Conservation (phyloP, 1,139 yeast genomes). For the Geotrichum restrictum region DNA sequence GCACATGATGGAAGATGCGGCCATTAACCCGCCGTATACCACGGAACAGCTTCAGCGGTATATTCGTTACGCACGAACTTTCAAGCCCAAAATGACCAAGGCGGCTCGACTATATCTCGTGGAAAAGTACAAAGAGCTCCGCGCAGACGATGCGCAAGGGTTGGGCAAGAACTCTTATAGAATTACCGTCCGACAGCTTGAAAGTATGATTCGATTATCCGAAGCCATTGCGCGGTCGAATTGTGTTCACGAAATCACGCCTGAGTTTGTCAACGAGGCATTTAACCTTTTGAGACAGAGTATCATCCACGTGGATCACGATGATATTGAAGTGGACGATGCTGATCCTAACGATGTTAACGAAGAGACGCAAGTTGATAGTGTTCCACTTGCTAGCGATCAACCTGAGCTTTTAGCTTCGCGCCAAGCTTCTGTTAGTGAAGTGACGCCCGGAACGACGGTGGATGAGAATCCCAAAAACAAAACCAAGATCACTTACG, state of each 20-base stretch:
- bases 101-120: slow-evolving; percentile 79
- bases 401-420: slow-evolving; percentile 12
- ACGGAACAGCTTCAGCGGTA: slow-evolving; percentile 87
- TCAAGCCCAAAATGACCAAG: slow-evolving; percentile 82
- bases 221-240: slow-evolving; percentile 98
- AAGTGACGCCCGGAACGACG: slow-evolving; percentile 20
- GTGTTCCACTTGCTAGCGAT: slow-evolving; percentile 19
- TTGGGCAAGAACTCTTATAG: slow-evolving; percentile 79
- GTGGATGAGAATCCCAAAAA: slow-evolving; percentile 27
- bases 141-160: slow-evolving; percentile 92
- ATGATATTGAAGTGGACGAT: slow-evolving; percentile 77
- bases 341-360: slow-evolving; percentile 23
- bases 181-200: slow-evolving; percentile 95
- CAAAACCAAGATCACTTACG: slow-evolving; percentile 68
- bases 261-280: slow-evolving; percentile 89
- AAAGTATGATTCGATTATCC: slow-evolving; percentile 81
- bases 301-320: slow-evolving; percentile 90
- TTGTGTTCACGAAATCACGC: slow-evolving; percentile 84
- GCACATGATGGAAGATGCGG: slow-evolving; percentile 87
- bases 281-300: slow-evolving; percentile 85
- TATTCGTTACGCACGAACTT: slow-evolving; percentile 87
- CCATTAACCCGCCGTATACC: slow-evolving; percentile 83
- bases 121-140: slow-evolving; percentile 74
- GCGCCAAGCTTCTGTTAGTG: slow-evolving; percentile 11
- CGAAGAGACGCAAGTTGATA: slow-evolving; percentile 16